phyloP scores from a whole-genome alignment of 331 rosid genomes.

The Pyrus hybrid region DNA sequence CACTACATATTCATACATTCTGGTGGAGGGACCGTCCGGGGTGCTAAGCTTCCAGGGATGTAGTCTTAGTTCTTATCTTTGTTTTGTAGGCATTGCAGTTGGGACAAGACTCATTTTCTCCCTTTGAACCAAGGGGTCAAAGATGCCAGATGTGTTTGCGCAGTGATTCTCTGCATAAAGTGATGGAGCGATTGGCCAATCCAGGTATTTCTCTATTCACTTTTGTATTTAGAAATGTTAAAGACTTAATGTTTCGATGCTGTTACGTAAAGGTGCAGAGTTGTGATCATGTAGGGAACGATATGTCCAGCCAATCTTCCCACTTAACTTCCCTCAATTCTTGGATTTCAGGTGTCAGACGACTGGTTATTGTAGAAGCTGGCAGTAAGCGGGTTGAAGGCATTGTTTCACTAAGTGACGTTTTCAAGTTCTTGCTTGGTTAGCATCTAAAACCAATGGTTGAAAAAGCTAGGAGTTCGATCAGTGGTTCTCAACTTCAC shows the following conservation, averaged over 20 bases:
- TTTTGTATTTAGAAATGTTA: background rate
- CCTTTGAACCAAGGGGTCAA: slow-evolving; percentile 67
- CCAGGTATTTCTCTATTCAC: slow-evolving; percentile 41
- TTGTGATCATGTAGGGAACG: background rate
- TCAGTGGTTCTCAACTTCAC: slow-evolving; percentile 18
- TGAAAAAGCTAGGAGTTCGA: slow-evolving; percentile 23
- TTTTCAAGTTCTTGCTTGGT: slow-evolving; percentile 83
- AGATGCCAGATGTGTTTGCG: slow-evolving; percentile 97
- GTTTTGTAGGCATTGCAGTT: slow-evolving; percentile 76
- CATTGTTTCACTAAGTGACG: slow-evolving; percentile 70
- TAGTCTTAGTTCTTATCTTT: background rate
- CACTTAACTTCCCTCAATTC: background rate
- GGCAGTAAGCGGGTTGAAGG: slow-evolving; percentile 98
- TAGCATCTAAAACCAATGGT: slow-evolving; percentile 27
- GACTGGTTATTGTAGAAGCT: slow-evolving; percentile 92
- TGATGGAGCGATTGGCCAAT: slow-evolving; percentile 89
- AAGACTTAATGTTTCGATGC: background rate
- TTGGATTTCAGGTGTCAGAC: slow-evolving; percentile 66
- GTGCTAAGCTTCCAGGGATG: background rate
- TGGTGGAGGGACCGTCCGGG: background rate
- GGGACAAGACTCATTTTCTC: slow-evolving; percentile 61
- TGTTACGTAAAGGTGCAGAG: background rate
- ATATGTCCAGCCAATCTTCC: background rate
- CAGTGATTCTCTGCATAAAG: slow-evolving; percentile 84
- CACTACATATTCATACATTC: too few relatives aligned